A percentile compares a stretch with the other conserved stretches of the same genome.
Conservation (phyloP, 768 basidiomycete species). For the Pleurotus sapidus region DNA sequence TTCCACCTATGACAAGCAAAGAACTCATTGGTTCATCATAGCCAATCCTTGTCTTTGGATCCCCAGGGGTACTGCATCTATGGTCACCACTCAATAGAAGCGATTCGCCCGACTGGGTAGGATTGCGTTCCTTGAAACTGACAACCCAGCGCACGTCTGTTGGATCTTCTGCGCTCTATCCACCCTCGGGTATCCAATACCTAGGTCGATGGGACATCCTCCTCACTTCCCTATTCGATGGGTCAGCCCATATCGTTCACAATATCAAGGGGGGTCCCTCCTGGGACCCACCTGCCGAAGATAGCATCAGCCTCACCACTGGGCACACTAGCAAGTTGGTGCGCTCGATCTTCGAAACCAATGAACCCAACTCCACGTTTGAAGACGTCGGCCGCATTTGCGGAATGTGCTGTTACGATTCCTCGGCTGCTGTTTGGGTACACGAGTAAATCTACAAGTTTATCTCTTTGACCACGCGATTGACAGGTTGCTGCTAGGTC, state of each 20-base stretch:
- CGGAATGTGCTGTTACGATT: slow-evolving; percentile 61
- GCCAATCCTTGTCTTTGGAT: slow-evolving; percentile 57
- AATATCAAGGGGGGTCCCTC: slow-evolving; percentile 45
- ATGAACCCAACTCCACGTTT: slow-evolving; percentile 37
- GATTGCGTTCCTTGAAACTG: slow-evolving; percentile 40
- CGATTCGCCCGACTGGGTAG: slow-evolving; percentile 39
- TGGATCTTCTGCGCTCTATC: slow-evolving; percentile 59
- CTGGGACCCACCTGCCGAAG: slow-evolving; percentile 24
- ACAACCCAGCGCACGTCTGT: slow-evolving; percentile 47
- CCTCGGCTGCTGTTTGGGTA: slow-evolving; percentile 57
- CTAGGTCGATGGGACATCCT: slow-evolving; percentile 45
- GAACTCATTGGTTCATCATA: slow-evolving; percentile 18
- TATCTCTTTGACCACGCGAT: background rate
- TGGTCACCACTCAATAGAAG: slow-evolving; percentile 7
- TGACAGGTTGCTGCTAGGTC: slow-evolving; percentile 35
- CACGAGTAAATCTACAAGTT: slow-evolving; percentile 58
- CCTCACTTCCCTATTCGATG: slow-evolving; percentile 63
- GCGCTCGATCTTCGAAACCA: slow-evolving; percentile 47
- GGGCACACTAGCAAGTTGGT: slow-evolving; percentile 45
- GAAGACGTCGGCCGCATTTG: slow-evolving; percentile 59
- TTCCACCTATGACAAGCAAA: background rate
- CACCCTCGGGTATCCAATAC: slow-evolving; percentile 60
- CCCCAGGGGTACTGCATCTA: slow-evolving; percentile 52
- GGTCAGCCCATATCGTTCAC: slow-evolving; percentile 64
- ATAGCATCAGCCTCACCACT: slow-evolving; percentile 27